These are phyloP conservation scores for Paraphaeosphaeria minitans DNA, from an alignment of 2,329 filamentous ascomycete genomes.

Conservation along the genomic window DNA sequence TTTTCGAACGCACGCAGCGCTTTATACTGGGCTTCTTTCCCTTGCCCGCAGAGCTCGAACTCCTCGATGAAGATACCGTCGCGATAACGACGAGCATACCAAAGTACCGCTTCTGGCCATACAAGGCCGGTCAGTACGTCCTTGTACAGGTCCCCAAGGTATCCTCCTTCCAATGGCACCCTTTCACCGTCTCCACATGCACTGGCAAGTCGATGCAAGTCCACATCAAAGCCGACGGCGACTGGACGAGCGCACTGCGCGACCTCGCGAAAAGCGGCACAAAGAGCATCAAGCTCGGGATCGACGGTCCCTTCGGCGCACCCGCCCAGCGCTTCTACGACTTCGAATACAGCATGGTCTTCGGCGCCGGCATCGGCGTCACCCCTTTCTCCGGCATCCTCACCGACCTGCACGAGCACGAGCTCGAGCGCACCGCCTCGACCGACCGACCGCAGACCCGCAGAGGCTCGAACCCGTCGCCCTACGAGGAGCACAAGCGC, in stretches of 20 bases:
- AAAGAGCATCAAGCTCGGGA: constrained; percentile 54
- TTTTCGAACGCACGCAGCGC: constrained; percentile 56
- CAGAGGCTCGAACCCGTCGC: no score
- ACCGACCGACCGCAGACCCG: constrained; percentile 7
- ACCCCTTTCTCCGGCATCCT: constrained; percentile 64
- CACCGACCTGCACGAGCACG: constrained; percentile 57
- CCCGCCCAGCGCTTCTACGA: constrained; percentile 65
- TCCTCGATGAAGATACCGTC: constrained; percentile 61
- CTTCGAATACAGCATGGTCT: constrained; percentile 61
- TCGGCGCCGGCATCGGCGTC: constrained; percentile 63
- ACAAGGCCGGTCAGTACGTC: constrained; percentile 63
- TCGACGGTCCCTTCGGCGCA: constrained; percentile 64
- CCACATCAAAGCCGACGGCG: constrained; percentile 64
- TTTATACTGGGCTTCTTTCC: constrained; percentile 55
- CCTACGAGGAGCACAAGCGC: constrained; percentile 49
- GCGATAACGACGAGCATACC: constrained; percentile 57
- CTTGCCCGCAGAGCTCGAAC: constrained; percentile 55
- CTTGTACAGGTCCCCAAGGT: constrained; percentile 61
- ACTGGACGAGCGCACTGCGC: constrained; percentile 59
- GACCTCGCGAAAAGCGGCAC: constrained; percentile 47
- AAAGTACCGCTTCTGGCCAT: constrained; percentile 56
- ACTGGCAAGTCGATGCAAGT: constrained; percentile 58
- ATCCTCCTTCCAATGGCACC: constrained; percentile 64
- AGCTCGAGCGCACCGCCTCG: constrained; percentile 43
- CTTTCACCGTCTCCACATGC: constrained; percentile 64